A percentile compares a stretch with the other conserved stretches of the same genome.
Evolutionary conservation across 2,329 filamentous ascomycete genomes (phyloP).

Genomic region (Trichoderma harzianum): DNA sequence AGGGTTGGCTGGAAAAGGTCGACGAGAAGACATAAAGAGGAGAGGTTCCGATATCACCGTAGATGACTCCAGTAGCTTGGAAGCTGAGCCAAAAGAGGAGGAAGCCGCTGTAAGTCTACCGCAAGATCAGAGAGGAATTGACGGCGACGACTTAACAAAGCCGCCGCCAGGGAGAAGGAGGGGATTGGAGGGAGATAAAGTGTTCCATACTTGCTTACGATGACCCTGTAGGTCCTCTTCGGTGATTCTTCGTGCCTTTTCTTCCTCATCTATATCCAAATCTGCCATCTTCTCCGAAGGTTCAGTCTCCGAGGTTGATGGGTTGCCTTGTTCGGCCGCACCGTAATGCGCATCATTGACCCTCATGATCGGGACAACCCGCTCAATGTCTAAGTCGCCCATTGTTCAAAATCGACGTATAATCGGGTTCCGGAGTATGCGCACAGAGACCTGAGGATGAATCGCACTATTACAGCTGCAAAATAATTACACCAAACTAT

Average conservation of each 20-base stretch:
- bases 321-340: not conserved
- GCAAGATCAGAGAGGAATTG: slow-evolving; percentile 7
- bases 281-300: not conserved
- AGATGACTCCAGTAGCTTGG: slow-evolving; percentile 64
- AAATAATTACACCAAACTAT: no score
- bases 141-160: not conserved
- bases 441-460: not conserved
- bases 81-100: slow-evolving; percentile 51
- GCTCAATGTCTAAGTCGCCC: not conserved
- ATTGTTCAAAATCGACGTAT: not conserved
- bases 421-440: not conserved
- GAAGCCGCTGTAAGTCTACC: slow-evolving; percentile 28
- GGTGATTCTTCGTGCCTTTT: not conserved
- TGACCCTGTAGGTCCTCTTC: not conserved
- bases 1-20: slow-evolving; percentile 57
- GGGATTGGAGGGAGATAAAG: not conserved
- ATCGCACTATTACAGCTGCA: not conserved
- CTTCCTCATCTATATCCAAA: not conserved
- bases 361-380: not conserved
- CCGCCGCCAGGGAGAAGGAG: not conserved
- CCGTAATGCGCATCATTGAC: not conserved
- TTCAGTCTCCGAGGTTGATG: not conserved
- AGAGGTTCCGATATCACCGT: slow-evolving; percentile 64
- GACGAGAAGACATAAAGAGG: slow-evolving; percentile 70
- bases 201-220: not conserved